Evolutionary conservation across 2,329 filamentous ascomycete species (phyloP).

Genomic region (Colletotrichum sp.): DNA sequence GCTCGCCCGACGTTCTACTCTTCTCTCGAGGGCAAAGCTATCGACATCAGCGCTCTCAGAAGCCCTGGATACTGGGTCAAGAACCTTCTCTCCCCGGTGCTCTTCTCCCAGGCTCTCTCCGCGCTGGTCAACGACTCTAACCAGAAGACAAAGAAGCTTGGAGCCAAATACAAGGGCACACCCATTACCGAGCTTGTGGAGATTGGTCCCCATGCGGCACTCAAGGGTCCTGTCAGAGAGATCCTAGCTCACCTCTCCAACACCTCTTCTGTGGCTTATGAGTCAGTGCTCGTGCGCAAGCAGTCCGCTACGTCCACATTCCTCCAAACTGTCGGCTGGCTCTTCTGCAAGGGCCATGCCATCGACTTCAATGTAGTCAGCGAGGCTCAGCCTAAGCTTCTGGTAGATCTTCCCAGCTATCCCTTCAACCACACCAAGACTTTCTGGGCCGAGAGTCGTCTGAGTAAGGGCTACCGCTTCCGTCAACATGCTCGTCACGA

Average conservation of each 20-base stretch:
- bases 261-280: background rate
- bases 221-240: background rate
- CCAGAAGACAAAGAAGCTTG: background rate
- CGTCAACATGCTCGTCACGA: background rate
- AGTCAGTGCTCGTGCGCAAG: background rate
- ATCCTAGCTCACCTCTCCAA: background rate
- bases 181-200: background rate
- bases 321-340: rapidly evolving
- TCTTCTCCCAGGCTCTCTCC: background rate
- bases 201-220: background rate
- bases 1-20: background rate
- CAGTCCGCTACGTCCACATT: rapidly evolving
- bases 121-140: background rate
- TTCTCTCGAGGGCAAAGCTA: background rate
- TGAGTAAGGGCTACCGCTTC: background rate
- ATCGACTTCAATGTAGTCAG: background rate
- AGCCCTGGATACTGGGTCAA: background rate
- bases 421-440: conserved; percentile 54
- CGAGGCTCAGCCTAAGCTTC: background rate
- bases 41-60: background rate
- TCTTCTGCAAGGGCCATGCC: background rate
- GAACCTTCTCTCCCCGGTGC: background rate
- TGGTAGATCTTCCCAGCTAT: conserved; percentile 54
- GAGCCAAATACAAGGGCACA: background rate
- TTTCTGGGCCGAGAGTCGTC: conserved; percentile 30